Evolutionary conservation across 2,329 filamentous ascomycete genomes (phyloP), one percentile per base, ranked within the genome.

Genomic region (Claviceps fusiformis): DNA sequence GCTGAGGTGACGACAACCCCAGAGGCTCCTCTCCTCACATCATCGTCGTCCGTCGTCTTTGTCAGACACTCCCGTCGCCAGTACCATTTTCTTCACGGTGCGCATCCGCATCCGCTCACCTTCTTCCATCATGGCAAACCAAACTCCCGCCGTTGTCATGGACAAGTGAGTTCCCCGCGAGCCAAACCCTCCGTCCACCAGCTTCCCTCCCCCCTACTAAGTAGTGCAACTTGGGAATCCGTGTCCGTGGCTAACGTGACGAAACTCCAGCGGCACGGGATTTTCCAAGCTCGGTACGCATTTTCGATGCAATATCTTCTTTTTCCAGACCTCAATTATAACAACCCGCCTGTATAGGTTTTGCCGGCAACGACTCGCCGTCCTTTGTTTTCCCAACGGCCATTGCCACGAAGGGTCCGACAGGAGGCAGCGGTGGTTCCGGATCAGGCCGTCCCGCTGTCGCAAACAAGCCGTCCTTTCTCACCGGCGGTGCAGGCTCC

Each of bases 111-210:
- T 61, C 60, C 62, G 60, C 62, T 58, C 52, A 55, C 56, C 55
- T 53, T 41, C 7, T 61, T 24, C 24, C 64, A 64, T 57, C 64
- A 98, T 98, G 93, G 92, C 93, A 70, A 87, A 87, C 77, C 92
- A 97, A 83, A 97, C 93, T 71, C 93, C 93, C 67, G 93, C 93
- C 88, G 93, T 98, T 96, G 93, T 98, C 89, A 98, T 98, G 92
- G 93, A 98, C 93, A 98, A 98, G 93, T 96, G 86, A 75, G 89
- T 81, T 67, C 74, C 66, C 59, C 43, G n/a, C 24, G 45, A 24
- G 13, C 45, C 39, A 17, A 6, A 70, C 67, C 60, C 66, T 64
- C 53, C 9, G n/a, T 39, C 48, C n/a, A 24, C n/a, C 48, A 24
- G n/a, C 43, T 9, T 43, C 24, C 19, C 9, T 8, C 13, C 60